These are phyloP conservation scores for Heliosperma pusillum DNA, from an alignment of 148 eudicot species.

Conservation along the genomic window DNA sequence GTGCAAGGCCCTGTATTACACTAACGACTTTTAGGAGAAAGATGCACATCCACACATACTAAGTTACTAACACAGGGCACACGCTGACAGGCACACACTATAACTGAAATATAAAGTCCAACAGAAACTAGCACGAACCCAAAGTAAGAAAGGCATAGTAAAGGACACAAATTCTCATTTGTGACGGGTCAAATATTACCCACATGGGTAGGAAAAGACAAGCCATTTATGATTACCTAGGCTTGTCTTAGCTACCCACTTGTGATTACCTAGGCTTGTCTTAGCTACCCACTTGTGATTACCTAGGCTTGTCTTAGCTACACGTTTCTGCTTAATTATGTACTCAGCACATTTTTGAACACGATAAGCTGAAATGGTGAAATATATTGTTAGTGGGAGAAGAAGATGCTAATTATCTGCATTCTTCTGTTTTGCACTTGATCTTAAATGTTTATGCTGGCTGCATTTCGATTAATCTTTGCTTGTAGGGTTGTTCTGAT, in stretches of 20 bases:
- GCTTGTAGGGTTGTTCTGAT: not conserved
- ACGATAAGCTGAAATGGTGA: too few relatives aligned
- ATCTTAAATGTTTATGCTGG: not conserved
- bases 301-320: too few relatives aligned
- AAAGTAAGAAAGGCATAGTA: not conserved
- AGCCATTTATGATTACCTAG: too few relatives aligned
- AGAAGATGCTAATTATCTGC: constrained; percentile 13
- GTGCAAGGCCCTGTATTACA: constrained; percentile 72
- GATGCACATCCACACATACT: not conserved
- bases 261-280: too few relatives aligned
- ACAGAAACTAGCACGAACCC: not conserved
- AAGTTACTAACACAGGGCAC: not conserved
- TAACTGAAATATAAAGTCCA: not conserved
- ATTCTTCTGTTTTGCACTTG: not conserved
- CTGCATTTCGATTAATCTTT: not conserved
- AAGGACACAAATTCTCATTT: too few relatives aligned
- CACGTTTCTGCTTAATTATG: too few relatives aligned
- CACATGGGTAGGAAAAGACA: too few relatives aligned
- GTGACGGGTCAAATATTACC: too few relatives aligned
- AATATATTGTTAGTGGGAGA: constrained; percentile 3
- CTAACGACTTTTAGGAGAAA: constrained; percentile 1
- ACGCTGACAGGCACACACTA: not conserved
- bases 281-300: too few relatives aligned
- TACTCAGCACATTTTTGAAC: too few relatives aligned
- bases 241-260: too few relatives aligned